A percentile compares a stretch with the other conserved stretches of the same genome.
Evolutionary conservation across 1,139 yeast genomes (phyloP).

Genomic region (Saccharomyces uvarum): DNA sequence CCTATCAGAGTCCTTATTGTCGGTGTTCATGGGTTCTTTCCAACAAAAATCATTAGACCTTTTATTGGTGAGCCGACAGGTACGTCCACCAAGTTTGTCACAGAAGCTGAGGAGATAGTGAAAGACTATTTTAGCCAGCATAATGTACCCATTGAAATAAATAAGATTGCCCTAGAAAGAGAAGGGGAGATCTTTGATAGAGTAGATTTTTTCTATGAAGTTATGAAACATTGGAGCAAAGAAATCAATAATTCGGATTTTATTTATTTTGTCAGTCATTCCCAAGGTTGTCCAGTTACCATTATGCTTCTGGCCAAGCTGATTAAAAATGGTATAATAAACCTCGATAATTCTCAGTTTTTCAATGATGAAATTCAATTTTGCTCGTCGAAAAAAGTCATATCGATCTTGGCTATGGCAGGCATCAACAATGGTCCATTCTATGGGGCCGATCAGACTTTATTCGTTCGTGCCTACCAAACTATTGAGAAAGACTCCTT

Average conservation of each 20-base stretch:
- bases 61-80: constrained; percentile 91
- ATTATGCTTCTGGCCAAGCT: constrained; percentile 67
- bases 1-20: constrained; percentile 46
- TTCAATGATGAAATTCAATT: constrained; percentile 17
- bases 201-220: constrained; percentile 69
- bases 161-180: constrained; percentile 85
- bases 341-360: constrained; percentile 21
- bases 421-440: constrained; percentile 92
- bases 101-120: constrained; percentile 75
- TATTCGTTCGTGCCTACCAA: constrained; percentile 80
- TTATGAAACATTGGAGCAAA: constrained; percentile 61
- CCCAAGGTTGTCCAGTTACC: constrained; percentile 93
- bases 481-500: constrained; percentile 84
- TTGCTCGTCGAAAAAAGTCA: constrained; percentile 39
- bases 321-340: constrained; percentile 60
- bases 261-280: constrained; percentile 83
- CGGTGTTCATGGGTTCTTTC: constrained; percentile 95
- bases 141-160: constrained; percentile 53
- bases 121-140: constrained; percentile 60
- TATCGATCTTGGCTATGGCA: constrained; percentile 87
- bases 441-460: constrained; percentile 76
- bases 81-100: constrained; percentile 77
- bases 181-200: constrained; percentile 87
- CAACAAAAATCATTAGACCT: constrained; percentile 76
- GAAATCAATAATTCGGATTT: constrained; percentile 74